Base-by-base conservation (phyloP, 768 basidiomycete species). In the Hemileccinum rubropunctum region DNA sequence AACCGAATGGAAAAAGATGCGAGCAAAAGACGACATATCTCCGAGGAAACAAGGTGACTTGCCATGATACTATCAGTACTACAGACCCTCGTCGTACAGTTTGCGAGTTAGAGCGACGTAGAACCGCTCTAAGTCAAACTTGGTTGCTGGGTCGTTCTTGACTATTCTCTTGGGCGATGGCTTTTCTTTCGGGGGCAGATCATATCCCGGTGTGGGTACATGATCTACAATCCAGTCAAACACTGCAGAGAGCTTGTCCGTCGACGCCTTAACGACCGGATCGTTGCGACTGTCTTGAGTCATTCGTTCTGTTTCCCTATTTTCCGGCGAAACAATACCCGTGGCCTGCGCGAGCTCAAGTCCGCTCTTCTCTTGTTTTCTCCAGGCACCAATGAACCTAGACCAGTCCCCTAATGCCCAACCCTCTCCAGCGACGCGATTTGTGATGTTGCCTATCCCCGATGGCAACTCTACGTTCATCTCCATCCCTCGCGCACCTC, bases 1-100 rank as follows among this genome's bases (percentile, higher is more conserved):
- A 23, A 23, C 6, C 3, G 23, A 23, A 6, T 23, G 23, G 23
- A 3, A 23, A 23, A 28, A 10, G n/a, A n/a, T n/a, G n/a, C n/a
- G n/a, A n/a, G n/a, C n/a, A n/a, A n/a, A n/a, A n/a, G n/a, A n/a
- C n/a, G n/a, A n/a, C n/a, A n/a, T n/a, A 10, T 13, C 21, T 23
- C 34, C 23, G 4, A 30, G n/a, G 15, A 28, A 45, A 36, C 8
- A 10, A n/a, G 27, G 41, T 28, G 9, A 30, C 9, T 17, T 36
- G 26, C 32, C 32, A 23, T 44, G 14, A 45, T 23, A 6, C 23
- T 23, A 47, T 11, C 51, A 40, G 42, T 38, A 34, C 32, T 68
- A 97, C 61, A 94, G 69, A 11, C 95, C 95, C 64, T 97, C 92
- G 50, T 98, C 89, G 58, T 94, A 92, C 71, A 99, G 69, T 71